phyloP scores from a whole-genome alignment of 441 rosid species.

The Populus hybrid region DNA sequence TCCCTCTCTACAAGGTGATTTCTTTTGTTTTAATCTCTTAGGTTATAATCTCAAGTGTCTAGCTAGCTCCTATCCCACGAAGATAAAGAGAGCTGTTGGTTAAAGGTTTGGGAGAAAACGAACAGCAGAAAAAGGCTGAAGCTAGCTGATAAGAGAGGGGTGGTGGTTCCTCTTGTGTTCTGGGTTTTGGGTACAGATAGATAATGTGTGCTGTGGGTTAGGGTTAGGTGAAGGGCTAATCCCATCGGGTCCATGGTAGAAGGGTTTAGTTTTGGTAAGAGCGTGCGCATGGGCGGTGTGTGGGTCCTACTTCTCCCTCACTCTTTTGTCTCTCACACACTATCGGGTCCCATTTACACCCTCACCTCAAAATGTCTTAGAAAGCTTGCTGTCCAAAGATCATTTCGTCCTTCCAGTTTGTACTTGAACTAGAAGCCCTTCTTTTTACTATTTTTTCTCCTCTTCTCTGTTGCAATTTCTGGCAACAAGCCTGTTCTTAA shows the following conservation, averaged over 20 bases:
- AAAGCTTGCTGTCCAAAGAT: constrained; percentile 22
- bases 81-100: constrained; percentile 19
- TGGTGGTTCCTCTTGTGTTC: neutral
- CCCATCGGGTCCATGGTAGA: constrained; percentile 32
- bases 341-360: constrained; percentile 17
- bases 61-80: neutral
- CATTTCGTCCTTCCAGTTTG: constrained; percentile 9
- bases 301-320: constrained; percentile 40
- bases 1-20: neutral
- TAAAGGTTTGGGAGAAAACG: constrained; percentile 42
- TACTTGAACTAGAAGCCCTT: neutral
- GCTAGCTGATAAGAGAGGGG: neutral
- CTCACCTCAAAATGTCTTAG: constrained; percentile 16
- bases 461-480: neutral
- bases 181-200: neutral
- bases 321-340: constrained; percentile 28
- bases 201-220: constrained; percentile 18
- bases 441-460: neutral
- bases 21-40: neutral
- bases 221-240: constrained; percentile 44
- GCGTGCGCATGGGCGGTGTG: constrained; percentile 84
- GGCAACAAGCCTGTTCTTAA: neutral
- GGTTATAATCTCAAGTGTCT: neutral
- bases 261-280: constrained; percentile 52
- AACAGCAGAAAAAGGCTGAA: constrained; percentile 20